phyloP scores from a whole-genome alignment of 108 stramenopile genomes.

The Fragilariopsis cylindrus region DNA sequence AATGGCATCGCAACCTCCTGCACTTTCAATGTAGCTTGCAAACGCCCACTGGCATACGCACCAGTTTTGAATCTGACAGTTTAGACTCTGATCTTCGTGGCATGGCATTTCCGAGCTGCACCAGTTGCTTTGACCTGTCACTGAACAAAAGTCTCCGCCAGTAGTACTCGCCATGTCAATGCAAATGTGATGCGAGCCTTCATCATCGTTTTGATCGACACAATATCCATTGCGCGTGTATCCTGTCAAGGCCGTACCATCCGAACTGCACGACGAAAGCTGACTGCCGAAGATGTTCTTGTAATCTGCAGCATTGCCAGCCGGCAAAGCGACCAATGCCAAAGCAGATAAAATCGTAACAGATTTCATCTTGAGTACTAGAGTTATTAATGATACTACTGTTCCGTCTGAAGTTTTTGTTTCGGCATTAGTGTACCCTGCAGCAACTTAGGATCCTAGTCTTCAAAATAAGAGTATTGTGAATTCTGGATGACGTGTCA shows the following conservation, averaged over 20 bases:
- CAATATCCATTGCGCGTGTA: slow-evolving; percentile 51
- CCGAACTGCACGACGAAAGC: slow-evolving; percentile 34
- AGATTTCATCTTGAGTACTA: no score
- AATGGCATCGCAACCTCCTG: slow-evolving; percentile 64
- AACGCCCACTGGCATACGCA: slow-evolving; percentile 73
- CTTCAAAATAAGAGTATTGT: no score
- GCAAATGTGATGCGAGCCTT: slow-evolving; percentile 57
- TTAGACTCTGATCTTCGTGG: slow-evolving; percentile 20
- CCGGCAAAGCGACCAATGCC: no score
- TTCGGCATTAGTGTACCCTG: no score
- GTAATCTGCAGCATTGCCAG: not conserved
- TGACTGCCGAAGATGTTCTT: slow-evolving; percentile 38
- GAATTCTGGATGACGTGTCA: no score
- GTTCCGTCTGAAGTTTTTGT: no score
- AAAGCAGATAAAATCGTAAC: no score
- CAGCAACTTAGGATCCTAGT: no score
- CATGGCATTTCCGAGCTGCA: slow-evolving; percentile 48
- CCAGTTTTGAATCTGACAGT: slow-evolving; percentile 46
- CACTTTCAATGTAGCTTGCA: slow-evolving; percentile 54
- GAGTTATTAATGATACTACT: no score
- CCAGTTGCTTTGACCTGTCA: slow-evolving; percentile 57
- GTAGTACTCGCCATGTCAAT: slow-evolving; percentile 38
- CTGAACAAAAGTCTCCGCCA: slow-evolving; percentile 50
- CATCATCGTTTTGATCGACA: slow-evolving; percentile 41
- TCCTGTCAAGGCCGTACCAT: slow-evolving; percentile 50